phyloP scores from a whole-genome alignment of 441 rosid genomes.

The Jatropha podagrica region DNA sequence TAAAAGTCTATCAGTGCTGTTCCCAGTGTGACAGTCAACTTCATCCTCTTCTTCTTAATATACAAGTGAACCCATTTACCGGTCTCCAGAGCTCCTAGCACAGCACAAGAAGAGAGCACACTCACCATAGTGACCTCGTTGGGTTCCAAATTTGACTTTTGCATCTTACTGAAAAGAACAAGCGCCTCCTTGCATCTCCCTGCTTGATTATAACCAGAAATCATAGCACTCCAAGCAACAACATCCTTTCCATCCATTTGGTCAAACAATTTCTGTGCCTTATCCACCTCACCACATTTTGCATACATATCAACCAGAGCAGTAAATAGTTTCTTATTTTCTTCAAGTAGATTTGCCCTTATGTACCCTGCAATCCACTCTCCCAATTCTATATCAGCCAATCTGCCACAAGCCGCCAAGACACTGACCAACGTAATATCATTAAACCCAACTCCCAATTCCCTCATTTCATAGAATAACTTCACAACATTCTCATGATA shows the following conservation, averaged over 20 bases:
- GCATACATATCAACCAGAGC: constrained; percentile 21
- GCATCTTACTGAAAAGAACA: constrained; percentile 19
- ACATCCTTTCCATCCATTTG: constrained; percentile 18
- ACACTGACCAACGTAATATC: constrained; percentile 16
- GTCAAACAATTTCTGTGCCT: constrained; percentile 11
- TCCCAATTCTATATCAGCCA: constrained; percentile 15
- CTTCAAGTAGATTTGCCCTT: constrained; percentile 1
- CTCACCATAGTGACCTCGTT: constrained; percentile 20
- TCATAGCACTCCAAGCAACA: constrained; percentile 24
- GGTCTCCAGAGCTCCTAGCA: constrained; percentile 13
- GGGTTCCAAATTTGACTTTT: constrained; percentile 10
- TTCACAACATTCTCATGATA: constrained; percentile 14
- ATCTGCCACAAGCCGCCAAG: constrained; percentile 19
- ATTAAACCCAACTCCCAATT: constrained; percentile 8
- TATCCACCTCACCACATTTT: constrained; percentile 16
- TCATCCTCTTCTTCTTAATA: constrained; percentile 20
- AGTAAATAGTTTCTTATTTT: constrained; percentile 15
- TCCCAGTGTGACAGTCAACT: constrained; percentile 19
- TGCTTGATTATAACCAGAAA: constrained; percentile 20
- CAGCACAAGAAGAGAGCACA: constrained; percentile 18
- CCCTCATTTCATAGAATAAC: constrained; percentile 10
- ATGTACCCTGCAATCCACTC: constrained; percentile 19
- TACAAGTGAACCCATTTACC: constrained; percentile 24
- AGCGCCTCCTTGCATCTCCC: constrained; percentile 17
- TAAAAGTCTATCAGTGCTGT: constrained; percentile 16